phyloP scores from a whole-genome alignment of 1,139 yeast species.

The Maudiozyma humilis region DNA sequence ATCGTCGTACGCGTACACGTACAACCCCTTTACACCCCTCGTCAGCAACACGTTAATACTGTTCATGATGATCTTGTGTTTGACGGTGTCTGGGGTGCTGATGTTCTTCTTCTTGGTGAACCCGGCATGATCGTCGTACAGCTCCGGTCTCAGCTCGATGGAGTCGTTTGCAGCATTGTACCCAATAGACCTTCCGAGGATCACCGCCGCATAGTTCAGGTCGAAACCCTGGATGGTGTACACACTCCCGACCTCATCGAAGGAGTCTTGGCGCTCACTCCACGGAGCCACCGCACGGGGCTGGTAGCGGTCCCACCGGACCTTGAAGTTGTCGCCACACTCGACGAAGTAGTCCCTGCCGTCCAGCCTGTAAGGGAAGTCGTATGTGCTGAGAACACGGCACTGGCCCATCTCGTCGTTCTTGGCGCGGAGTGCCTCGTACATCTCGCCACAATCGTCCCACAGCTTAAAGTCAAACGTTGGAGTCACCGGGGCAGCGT shows the following conservation, averaged over 20 bases:
- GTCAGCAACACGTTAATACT: slow-evolving; percentile 36
- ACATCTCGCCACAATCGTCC: slow-evolving; percentile 36
- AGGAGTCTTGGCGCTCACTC: slow-evolving; percentile 37
- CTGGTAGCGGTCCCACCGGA: slow-evolving; percentile 38
- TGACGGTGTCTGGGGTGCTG: slow-evolving; percentile 30
- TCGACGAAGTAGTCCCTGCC: slow-evolving; percentile 36
- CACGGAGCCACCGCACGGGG: slow-evolving; percentile 36
- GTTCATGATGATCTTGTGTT: slow-evolving; percentile 35
- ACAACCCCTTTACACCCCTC: slow-evolving; percentile 37
- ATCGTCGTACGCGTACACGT: slow-evolving; percentile 35
- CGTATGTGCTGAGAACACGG: slow-evolving; percentile 36
- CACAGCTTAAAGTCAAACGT: slow-evolving; percentile 35
- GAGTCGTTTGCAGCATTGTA: slow-evolving; percentile 32
- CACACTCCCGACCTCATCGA: slow-evolving; percentile 39
- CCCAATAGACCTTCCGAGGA: slow-evolving; percentile 35
- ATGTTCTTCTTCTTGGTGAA: slow-evolving; percentile 35
- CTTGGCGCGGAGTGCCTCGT: slow-evolving; percentile 26
- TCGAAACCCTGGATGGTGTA: slow-evolving; percentile 40
- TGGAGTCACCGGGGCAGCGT: slow-evolving; percentile 7
- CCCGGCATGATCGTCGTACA: slow-evolving; percentile 38
- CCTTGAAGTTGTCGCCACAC: slow-evolving; percentile 35
- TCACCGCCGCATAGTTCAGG: slow-evolving; percentile 38
- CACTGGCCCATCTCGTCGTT: slow-evolving; percentile 34
- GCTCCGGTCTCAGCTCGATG: slow-evolving; percentile 30
- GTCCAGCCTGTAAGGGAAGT: slow-evolving; percentile 37